Evolutionary conservation across 1,284 basidiomycete species (phyloP), one percentile per base, ranked within the genome.

Genomic region (Uromyces viciae-fabae): DNA sequence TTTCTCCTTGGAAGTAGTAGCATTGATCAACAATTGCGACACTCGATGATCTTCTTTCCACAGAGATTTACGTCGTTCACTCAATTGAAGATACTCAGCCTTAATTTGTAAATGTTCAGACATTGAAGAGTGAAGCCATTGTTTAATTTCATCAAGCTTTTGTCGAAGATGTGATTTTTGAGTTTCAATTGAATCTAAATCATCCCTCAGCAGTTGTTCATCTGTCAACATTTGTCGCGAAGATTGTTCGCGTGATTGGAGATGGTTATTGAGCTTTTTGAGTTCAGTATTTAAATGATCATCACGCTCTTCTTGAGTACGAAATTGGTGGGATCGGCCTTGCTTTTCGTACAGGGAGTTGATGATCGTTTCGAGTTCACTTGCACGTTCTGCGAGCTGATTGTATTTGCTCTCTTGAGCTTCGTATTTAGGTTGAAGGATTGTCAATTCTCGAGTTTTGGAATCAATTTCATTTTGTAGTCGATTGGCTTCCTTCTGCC

Each of bases 31-130:
- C 28, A 91, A 89, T 82, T 92, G 92, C 81, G 92, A 90, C 40
- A 97, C 87, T 86, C 94, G 95, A 0, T 93, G 91, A 83, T 98
- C 95, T 86, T 98, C 94, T 84, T 95, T 90, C 96, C 97, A 98
- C 36, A 95, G 87, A 82, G 95, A 94, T 83, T 88, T 89, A 82
- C 36, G 19, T 52, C 15, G 14, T 2, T 52, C 46, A 3, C 14
- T n/a, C 75, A 60, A 25, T n/a, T 38, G 22, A 49, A 54, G 58
- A 25, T 71, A 40, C 22, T 80, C 77, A 33, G 46, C 54, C 31
- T 73, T 72, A 22, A 72, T 33, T 73, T 80, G 43, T 43, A 54
- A 28, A 22, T 72, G 66, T 56, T 80, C 68, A 40, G 9, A 54
- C 7, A 38, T 60, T 17, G 43, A 7, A 28, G 38, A 38, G 25